These are phyloP conservation scores for Recurvomyces mirabilis DNA, from an alignment of 495 filamentous ascomycete species.

Conservation along the genomic window DNA sequence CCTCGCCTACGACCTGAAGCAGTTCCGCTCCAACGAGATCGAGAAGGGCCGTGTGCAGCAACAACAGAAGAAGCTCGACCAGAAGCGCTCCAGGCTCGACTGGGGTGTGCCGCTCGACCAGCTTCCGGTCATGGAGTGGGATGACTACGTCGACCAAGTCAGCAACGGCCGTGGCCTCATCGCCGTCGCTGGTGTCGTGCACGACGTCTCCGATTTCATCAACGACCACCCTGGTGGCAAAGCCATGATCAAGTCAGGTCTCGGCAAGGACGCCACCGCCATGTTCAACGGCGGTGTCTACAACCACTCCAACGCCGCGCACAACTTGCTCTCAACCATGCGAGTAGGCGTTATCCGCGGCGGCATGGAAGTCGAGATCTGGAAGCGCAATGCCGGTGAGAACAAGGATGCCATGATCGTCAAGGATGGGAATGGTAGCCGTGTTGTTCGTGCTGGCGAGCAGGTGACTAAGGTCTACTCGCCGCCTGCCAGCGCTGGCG, in stretches of 20 bases:
- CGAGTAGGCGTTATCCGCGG: conserved; percentile 92
- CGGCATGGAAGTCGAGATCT: conserved; percentile 96
- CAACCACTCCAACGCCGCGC: conserved; percentile 92
- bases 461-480: conserved; percentile 78
- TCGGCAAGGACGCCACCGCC: conserved; percentile 96
- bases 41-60: conserved; percentile 98
- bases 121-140: conserved; percentile 92
- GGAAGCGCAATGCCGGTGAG: conserved; percentile 89
- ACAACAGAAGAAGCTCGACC: conserved; percentile 97
- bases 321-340: conserved; percentile 96
- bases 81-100: conserved; percentile 82
- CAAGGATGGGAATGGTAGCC: conserved; percentile 69
- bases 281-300: conserved; percentile 99
- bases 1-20: conserved; percentile 89
- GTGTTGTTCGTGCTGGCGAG: conserved; percentile 78
- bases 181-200: conserved; percentile 86
- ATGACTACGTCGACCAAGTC: conserved; percentile 80
- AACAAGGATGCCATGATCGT: conserved; percentile 72
- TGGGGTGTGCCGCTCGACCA: conserved; percentile 93
- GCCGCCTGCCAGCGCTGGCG: conserved; percentile 60
- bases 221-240: conserved; percentile 95
- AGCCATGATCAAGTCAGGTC: conserved; percentile 80
- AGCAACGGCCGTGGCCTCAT: conserved; percentile 80
- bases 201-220: conserved; percentile 91
- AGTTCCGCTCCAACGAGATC: conserved; percentile 96